These are phyloP conservation scores for Kazachstania sp. DNA, from an alignment of 1,139 yeast species.

Conservation along the genomic window DNA sequence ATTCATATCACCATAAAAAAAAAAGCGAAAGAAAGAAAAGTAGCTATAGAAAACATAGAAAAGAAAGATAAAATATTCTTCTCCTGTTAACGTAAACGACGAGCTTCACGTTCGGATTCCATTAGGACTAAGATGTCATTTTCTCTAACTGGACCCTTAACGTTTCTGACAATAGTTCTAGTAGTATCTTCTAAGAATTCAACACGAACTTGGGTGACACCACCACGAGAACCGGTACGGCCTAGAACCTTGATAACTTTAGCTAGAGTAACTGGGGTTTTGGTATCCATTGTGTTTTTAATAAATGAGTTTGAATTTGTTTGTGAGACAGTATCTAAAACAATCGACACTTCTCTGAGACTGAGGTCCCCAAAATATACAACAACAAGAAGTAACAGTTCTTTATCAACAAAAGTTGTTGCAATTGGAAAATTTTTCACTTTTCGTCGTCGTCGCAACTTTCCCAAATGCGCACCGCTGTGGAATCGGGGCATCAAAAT, in stretches of 20 bases:
- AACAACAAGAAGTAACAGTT: neutral
- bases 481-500: too few relatives aligned
- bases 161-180: constrained; percentile 99
- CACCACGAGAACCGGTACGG: constrained; percentile 99
- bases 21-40: too few relatives aligned
- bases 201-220: constrained; percentile 99
- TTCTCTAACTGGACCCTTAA: constrained; percentile 99
- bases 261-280: constrained; percentile 98
- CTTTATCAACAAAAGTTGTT: too few relatives aligned
- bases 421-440: neutral
- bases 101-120: constrained; percentile 99
- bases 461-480: too few relatives aligned
- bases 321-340: neutral
- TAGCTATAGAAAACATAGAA: neutral
- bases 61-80: neutral
- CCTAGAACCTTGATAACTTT: constrained; percentile 99
- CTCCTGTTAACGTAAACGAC: constrained; percentile 45
- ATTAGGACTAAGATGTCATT: constrained; percentile 97
- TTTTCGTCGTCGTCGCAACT: too few relatives aligned
- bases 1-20: neutral
- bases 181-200: constrained; percentile 97
- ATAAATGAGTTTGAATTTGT: neutral
- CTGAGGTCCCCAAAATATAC: too few relatives aligned
- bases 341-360: too few relatives aligned
- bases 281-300: constrained; percentile 50